Conservation (phyloP, 2,329 filamentous ascomycete genomes). For the Claviceps cyperi region DNA sequence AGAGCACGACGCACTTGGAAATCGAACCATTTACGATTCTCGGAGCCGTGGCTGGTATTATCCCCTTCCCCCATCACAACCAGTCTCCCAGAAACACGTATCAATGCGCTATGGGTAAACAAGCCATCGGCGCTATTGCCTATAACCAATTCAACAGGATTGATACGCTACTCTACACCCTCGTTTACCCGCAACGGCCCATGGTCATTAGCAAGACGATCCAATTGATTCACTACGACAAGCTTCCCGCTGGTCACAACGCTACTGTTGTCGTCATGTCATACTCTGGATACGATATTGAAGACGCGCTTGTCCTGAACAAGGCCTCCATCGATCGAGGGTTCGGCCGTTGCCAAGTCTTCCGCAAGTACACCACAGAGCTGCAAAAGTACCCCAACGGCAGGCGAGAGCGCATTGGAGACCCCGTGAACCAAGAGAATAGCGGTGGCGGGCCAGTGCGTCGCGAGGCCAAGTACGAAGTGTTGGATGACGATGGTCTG, state of each 20-base stretch:
- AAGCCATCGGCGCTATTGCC: constrained; percentile 95
- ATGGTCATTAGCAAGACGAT: constrained; percentile 98
- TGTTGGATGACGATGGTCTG: constrained; percentile 74
- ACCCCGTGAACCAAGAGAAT: constrained; percentile 33
- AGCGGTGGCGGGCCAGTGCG: constrained; percentile 45
- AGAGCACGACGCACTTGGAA: constrained; percentile 81
- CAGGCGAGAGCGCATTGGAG: constrained; percentile 50
- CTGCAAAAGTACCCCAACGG: constrained; percentile 84
- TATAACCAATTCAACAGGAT: constrained; percentile 97
- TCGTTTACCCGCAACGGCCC: constrained; percentile 94
- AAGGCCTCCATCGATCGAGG: constrained; percentile 91
- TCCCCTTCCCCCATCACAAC: constrained; percentile 97
- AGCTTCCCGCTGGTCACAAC: constrained; percentile 90
- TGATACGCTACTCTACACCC: constrained; percentile 86
- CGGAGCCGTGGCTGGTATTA: constrained; percentile 87
- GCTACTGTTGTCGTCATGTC: constrained; percentile 98
- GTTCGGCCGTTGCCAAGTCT: constrained; percentile 95
- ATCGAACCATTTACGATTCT: constrained; percentile 97
- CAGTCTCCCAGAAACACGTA: constrained; percentile 98
- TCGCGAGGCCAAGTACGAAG: constrained; percentile 52
- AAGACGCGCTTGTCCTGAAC: constrained; percentile 92
- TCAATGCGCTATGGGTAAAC: constrained; percentile 99
- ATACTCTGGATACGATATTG: constrained; percentile 97
- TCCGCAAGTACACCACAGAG: constrained; percentile 80
- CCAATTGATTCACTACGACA: constrained; percentile 92